A percentile compares a stretch with the other conserved stretches of the same genome.
Evolutionary conservation across 2,329 filamentous ascomycete genomes (phyloP).

Genomic region (Aspergillus amoenus): DNA sequence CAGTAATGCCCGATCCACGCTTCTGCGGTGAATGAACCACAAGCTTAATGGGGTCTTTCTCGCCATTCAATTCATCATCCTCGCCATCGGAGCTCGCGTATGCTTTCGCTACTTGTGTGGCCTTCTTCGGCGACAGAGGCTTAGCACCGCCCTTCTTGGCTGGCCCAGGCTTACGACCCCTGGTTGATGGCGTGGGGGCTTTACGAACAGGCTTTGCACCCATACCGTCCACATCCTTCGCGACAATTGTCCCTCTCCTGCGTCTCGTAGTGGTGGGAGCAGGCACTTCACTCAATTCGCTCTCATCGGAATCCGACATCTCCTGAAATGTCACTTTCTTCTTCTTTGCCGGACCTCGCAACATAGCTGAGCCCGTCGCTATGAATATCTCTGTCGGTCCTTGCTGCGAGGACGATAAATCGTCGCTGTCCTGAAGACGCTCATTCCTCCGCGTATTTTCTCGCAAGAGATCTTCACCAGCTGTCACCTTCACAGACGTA

Average conservation of each 20-base stretch:
- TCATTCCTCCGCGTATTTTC: conserved; percentile 18
- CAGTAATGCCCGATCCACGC: conserved; percentile 25
- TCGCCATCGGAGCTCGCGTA: conserved; percentile 40
- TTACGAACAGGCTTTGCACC: conserved; percentile 49
- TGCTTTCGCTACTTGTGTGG: conserved; percentile 46
- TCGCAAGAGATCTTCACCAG: conserved; percentile 12
- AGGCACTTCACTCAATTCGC: conserved; percentile 33
- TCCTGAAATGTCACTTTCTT: conserved; percentile 52
- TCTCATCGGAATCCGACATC: conserved; percentile 42
- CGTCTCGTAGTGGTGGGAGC: conserved; percentile 21
- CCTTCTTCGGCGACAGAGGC: conserved; percentile 51
- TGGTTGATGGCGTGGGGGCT: conserved; percentile 26
- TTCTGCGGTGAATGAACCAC: conserved; percentile 37
- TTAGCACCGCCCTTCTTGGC: conserved; percentile 31
- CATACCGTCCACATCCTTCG: conserved; percentile 37
- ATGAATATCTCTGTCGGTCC: conserved; percentile 26
- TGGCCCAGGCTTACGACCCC: conserved; percentile 34
- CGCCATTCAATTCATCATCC: conserved; percentile 44
- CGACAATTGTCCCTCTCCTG: conserved; percentile 23
- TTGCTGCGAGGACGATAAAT: conserved; percentile 12
- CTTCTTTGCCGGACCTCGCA: conserved; percentile 35
- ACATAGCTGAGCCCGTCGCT: conserved; percentile 28
- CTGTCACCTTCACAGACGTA: conserved; percentile 17
- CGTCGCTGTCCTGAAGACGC: conserved; percentile 1
- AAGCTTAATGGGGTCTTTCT: conserved; percentile 35